Evolutionary conservation across 495 filamentous ascomycete species (phyloP), one percentile per base, ranked within the genome.

Genomic region (Lasiosphaeria hispida): DNA sequence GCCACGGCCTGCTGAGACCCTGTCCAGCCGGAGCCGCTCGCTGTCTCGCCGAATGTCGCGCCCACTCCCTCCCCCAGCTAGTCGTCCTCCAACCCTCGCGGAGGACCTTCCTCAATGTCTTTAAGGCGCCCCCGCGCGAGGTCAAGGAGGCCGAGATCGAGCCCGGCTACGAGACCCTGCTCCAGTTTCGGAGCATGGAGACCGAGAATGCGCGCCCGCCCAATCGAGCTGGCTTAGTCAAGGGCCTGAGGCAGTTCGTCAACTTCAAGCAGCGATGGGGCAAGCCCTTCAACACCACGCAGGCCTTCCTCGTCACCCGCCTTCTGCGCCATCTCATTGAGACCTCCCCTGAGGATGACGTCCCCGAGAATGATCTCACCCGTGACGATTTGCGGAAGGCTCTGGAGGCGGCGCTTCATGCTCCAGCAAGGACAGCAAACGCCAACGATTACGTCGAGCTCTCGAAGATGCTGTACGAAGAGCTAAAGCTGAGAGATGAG

Each of bases 211-310:
- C 76, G 9, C 76, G 90, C 50, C 77, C 80, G 7, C 90, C 89
- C 17, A 69, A 81, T 10, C 72, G 73, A 10, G 64, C 78, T 23
- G 79, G 85, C n/a, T 68, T 96, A 0, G 70, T 82, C 0, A 71
- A 76, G 18, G 89, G 87, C 18, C 88, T 88, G 62, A 75, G 72
- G 49, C 72, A 77, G 6, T 89, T 95, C 58, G 82, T 94, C 50
- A 70, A 72, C 7, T 72, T 76, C 44, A 85, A 87, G 60, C 64
- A 73, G 11, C 68, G 72, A 45, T 66, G 69, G 14, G 65, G 74
- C 1, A 74, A 77, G 17, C 60, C 78, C 1, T 69, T 93, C 19
- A 89, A 85, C 57, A 78, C 82, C 17, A 83, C 84, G 34, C 87
- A 96, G 65, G 87, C 85, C 9, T 66, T 73, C 14, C 72, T 85